Percentiles rank a stretch among this genome's conserved stretches.
Conservation (phyloP, 106 monocot species). For the Apostasia shenzhenica region DNA sequence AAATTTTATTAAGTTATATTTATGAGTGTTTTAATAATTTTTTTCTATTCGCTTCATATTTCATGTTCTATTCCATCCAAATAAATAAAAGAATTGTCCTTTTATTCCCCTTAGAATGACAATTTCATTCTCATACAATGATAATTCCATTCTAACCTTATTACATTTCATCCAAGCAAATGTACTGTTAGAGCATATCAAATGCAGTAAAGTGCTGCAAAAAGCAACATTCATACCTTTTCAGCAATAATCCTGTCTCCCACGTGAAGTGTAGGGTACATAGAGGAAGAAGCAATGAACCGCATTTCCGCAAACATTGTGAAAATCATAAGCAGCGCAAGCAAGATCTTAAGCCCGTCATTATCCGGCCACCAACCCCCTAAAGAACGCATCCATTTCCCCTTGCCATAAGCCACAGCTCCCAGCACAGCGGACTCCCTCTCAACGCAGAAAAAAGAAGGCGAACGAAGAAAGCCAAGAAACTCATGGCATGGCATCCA, state of each 20-base stretch:
- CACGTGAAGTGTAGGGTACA: constrained; percentile 10
- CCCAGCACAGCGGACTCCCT: not conserved
- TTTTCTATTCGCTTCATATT: too few relatives aligned
- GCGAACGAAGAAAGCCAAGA: not conserved
- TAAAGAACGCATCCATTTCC: not conserved
- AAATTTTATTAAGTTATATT: too few relatives aligned
- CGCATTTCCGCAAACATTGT: constrained; percentile 15
- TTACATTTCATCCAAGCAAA: too few relatives aligned
- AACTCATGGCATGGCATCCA: constrained; percentile 2
- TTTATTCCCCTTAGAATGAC: too few relatives aligned
- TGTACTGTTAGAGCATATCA: too few relatives aligned
- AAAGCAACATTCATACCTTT: not conserved
- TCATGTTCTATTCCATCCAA: too few relatives aligned
- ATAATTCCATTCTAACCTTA: too few relatives aligned
- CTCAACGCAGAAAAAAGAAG: not conserved
- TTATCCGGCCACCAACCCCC: not conserved
- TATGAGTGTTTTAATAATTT: too few relatives aligned
- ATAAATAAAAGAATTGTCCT: too few relatives aligned
- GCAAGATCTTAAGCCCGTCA: constrained; percentile 5
- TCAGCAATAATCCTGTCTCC: constrained; percentile 17
- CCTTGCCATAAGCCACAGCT: not conserved
- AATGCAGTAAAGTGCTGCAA: too few relatives aligned
- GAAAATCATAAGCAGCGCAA: constrained; percentile 4
- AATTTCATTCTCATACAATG: too few relatives aligned
- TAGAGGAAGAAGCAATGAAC: constrained; percentile 13